Percentiles rank a stretch among this genome's conserved stretches.
Evolutionary conservation across 495 filamentous ascomycete species (phyloP).

Genomic region (Aspergillus incahuasiensis): DNA sequence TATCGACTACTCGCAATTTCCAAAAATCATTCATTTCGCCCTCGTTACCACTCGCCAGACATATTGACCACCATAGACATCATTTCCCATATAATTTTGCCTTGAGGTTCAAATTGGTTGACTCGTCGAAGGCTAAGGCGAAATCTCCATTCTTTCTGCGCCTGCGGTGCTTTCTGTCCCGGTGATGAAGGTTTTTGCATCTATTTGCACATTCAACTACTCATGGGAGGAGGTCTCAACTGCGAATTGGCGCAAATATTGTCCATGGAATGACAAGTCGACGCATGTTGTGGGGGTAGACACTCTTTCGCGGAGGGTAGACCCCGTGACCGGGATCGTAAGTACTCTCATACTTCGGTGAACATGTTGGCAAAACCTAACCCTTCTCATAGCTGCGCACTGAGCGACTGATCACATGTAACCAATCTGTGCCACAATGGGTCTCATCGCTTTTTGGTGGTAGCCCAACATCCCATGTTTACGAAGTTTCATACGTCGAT

Average conservation of each 20-base stretch:
- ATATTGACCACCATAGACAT: too few species aligned
- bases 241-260: slow-evolving; percentile 99
- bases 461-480: slow-evolving; percentile 70
- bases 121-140: too few species aligned
- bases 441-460: slow-evolving; percentile 72
- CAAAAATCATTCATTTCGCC: too few species aligned
- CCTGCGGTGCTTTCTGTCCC: not conserved
- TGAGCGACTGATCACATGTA: slow-evolving; percentile 93
- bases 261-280: slow-evolving; percentile 94
- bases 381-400: slow-evolving; percentile 68
- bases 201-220: slow-evolving; percentile 85
- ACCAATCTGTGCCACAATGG: slow-evolving; percentile 86
- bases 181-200: slow-evolving; percentile 91
- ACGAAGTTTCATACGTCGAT: slow-evolving; percentile 93
- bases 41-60: too few species aligned
- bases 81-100: too few species aligned
- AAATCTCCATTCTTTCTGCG: too few species aligned
- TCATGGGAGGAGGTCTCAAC: slow-evolving; percentile 98
- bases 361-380: not conserved
- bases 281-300: slow-evolving; percentile 94
- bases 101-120: too few species aligned
- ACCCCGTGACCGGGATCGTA: slow-evolving; percentile 77
- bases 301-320: slow-evolving; percentile 77
- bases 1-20: not conserved
- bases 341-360: slow-evolving; percentile 24